Base-by-base conservation (phyloP, 352 stramenopile species). In the Pythium folliculosum region DNA sequence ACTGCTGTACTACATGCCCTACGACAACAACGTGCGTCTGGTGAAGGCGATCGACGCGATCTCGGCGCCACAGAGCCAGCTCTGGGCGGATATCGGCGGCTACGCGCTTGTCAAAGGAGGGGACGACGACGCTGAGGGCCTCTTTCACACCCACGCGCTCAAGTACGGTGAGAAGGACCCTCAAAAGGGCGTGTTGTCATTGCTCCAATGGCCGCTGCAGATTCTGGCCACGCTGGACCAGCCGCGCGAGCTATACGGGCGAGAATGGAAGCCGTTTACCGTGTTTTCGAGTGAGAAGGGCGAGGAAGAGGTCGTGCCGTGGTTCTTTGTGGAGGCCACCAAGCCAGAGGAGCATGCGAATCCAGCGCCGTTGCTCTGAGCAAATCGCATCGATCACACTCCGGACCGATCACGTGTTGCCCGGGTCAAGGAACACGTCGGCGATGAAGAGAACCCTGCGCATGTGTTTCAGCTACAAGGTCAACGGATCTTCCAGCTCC, bases 121-220 rank as follows among this genome's bases (percentile, higher is more conserved):
- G n/a, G 35, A 38, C 22, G 17, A 73, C 40, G 63, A 76, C 4
- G 14, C 5, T 12, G 70, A 73, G 19, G 30, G 71, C 1, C 19
- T 70, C 0, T 81, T 70, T 67, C 67, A 30, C 47, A 79, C 50
- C 25, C 53, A 40, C 53, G 79, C 14, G 69, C 23, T 84, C 40
- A 77, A 80, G 30, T 77, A 86, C 44, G 77, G 77, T 13, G 81
- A 90, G 35, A 72, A 86, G 21, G 69, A 90, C 50, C 70, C 81
- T 0, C 37, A 60, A 5, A 48, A 77, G 0, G 81, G 81, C 60
- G 76, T 88, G 16, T 73, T 90, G 54, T 70, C 65, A 19, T 54
- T 81, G 48, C 54, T 84, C 12, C 48, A 79, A 5, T 90, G 77
- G 79, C 50, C 82, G 9, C 63, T 89, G 47, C 32, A 79, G 13